Base-by-base conservation (phyloP, 306 rosid genomes). In the Cyclanthera cordifolia region DNA sequence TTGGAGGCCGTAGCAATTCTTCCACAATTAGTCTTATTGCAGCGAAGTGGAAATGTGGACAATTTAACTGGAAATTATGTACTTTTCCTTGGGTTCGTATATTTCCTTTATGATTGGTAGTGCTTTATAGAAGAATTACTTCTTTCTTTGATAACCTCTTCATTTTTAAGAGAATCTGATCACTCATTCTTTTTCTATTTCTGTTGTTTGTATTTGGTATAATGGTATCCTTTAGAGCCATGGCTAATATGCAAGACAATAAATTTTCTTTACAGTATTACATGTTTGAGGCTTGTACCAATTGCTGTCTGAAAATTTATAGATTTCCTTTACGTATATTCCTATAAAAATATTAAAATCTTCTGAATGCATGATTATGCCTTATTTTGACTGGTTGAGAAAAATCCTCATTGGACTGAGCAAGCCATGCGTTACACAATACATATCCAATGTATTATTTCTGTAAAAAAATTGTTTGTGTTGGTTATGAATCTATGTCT, bases 41-140 rank as follows among this genome's bases (percentile, higher is more conserved):
- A 93, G 55, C 78, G 89, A 71, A 93, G 95, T 80, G 94, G 99
- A 65, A 93, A 86, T 60, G 99, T 93, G 49, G 99, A 90, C 85
- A 93, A 93, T 79, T 81, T 93, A 85, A 90, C 96, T 0, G 88
- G 96, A 43, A 91, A 93, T 82, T 93, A 93, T 82, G 86, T 87
- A 46, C 82, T 93, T 79, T 81, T 86, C 77, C 98, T 93, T 50
- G 96, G 99, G 99, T 93, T 82, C 49, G 84, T 70, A 64, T 59
- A 46, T 57, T 53, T 72, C 13, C 12, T 23, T 72, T 52, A 50
- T 23, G 28, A 41, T 39, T 39, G 50, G 14, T 39, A 28, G 30
- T 19, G 50, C 17, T 61, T 14, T 21, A 39, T 65, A 21, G 16
- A 64, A 39, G 25, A 23, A 23, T 23, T 65, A 20, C 30, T 45